Evolutionary conservation across 2,329 filamentous ascomycete genomes (phyloP).

Genomic region (Bisporella sp.): DNA sequence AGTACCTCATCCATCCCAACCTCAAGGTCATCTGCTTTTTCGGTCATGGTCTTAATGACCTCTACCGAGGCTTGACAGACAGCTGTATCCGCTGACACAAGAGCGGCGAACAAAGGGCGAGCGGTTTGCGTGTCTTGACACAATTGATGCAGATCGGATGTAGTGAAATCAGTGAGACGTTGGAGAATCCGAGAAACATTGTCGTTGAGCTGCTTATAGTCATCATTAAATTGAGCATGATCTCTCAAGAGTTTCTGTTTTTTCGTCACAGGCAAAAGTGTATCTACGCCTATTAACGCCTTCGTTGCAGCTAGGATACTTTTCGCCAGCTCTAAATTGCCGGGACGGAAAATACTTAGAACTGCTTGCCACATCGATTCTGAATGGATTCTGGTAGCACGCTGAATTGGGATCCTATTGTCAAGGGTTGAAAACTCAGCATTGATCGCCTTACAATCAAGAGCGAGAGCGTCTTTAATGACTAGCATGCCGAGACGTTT

Average conservation of each 20-base stretch:
- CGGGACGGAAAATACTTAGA: slow-evolving; percentile 57
- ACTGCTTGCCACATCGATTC: slow-evolving; percentile 73
- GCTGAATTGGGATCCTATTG: slow-evolving; percentile 52
- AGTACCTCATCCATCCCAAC: background rate
- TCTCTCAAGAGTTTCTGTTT: slow-evolving; percentile 38
- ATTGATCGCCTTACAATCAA: slow-evolving; percentile 65
- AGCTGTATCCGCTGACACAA: slow-evolving; percentile 73
- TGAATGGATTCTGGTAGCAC: slow-evolving; percentile 63
- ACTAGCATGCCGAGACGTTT: slow-evolving; percentile 53
- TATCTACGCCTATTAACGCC: slow-evolving; percentile 68
- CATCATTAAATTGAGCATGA: slow-evolving; percentile 70
- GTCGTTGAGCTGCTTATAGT: slow-evolving; percentile 54
- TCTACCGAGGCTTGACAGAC: slow-evolving; percentile 76
- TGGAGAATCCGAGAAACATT: slow-evolving; percentile 70
- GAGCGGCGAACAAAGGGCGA: slow-evolving; percentile 67
- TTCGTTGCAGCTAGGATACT: slow-evolving; percentile 54
- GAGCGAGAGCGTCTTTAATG: slow-evolving; percentile 56
- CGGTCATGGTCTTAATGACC: slow-evolving; percentile 75
- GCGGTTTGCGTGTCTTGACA: slow-evolving; percentile 63
- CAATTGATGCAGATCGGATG: slow-evolving; percentile 60
- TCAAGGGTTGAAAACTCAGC: slow-evolving; percentile 63
- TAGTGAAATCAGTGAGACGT: slow-evolving; percentile 68
- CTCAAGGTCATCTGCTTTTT: slow-evolving; percentile 38
- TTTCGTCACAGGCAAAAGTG: slow-evolving; percentile 40
- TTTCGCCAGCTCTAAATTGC: slow-evolving; percentile 65